These are phyloP conservation scores for Septoria petroselini DNA, from an alignment of 2,329 filamentous ascomycete species.

Conservation along the genomic window DNA sequence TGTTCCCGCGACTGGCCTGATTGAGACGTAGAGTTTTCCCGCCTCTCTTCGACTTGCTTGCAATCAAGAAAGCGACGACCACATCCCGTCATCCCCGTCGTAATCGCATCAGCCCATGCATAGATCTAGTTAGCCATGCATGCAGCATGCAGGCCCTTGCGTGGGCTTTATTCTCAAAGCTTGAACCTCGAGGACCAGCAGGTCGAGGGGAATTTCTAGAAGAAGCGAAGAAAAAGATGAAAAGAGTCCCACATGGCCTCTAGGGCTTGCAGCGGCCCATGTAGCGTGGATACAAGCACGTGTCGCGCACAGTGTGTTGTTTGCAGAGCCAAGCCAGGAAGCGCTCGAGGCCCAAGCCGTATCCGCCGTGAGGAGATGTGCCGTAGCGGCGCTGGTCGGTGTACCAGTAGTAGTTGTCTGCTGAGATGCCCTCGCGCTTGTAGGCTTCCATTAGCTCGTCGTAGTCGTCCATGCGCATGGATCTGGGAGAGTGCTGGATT, in stretches of 20 bases:
- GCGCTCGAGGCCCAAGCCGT: constrained; percentile 87
- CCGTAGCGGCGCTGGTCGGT: constrained; percentile 78
- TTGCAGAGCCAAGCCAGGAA: constrained; percentile 67
- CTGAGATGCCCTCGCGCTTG: constrained; percentile 78
- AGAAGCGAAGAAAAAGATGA: not conserved
- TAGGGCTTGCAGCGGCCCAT: constrained; percentile 77
- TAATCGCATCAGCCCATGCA: no score
- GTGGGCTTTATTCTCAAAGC: no score
- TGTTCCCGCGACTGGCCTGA: no score
- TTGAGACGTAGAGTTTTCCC: no score
- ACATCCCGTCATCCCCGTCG: not conserved
- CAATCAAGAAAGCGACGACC: not conserved
- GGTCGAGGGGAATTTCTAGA: no score
- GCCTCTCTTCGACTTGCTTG: constrained; percentile 3
- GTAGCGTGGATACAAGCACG: constrained; percentile 75
- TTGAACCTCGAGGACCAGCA: no score
- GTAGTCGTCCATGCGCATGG: constrained; percentile 91
- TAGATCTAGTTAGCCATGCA: no score
- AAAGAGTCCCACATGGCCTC: not conserved
- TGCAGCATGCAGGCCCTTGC: no score
- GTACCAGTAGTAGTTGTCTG: constrained; percentile 95
- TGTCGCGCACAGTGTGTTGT: constrained; percentile 63
- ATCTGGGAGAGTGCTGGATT: constrained; percentile 61
- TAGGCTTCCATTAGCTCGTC: constrained; percentile 88
- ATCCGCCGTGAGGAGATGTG: constrained; percentile 86